A percentile compares a stretch with the other conserved stretches of the same genome.
Conservation (phyloP, 495 filamentous ascomycete species). For the Trichocladium uniseriatum region DNA sequence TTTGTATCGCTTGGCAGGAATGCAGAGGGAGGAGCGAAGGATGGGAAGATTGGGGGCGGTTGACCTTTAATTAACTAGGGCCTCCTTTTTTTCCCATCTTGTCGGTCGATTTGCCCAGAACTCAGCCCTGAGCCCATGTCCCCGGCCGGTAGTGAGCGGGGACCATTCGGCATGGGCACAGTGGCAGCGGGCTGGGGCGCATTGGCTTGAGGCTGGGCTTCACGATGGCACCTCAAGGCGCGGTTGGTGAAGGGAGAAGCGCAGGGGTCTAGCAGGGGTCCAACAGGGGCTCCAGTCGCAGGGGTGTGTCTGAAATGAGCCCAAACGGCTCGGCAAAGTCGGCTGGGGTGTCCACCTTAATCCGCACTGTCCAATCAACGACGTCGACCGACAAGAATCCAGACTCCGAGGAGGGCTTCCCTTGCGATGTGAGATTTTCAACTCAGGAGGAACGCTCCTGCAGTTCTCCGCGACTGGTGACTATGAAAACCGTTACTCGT, state of each 20-base stretch:
- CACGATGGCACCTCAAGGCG: conserved; percentile 2
- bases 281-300: background rate
- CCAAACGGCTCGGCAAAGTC: background rate
- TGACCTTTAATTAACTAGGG: background rate
- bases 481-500: no score
- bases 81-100: background rate
- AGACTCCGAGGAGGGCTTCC: background rate
- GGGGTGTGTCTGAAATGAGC: background rate
- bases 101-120: background rate
- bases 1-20: background rate
- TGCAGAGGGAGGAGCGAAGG: background rate
- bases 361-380: background rate
- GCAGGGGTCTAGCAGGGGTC: background rate
- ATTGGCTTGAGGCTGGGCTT: conserved; percentile 6
- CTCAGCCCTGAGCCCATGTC: conserved; percentile 7
- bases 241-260: background rate
- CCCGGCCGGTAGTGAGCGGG: background rate
- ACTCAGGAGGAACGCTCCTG: no score
- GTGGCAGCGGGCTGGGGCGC: background rate
- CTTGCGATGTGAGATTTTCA: background rate
- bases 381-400: background rate
- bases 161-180: background rate
- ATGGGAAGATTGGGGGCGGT: background rate
- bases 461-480: no score
- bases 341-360: background rate